Evolutionary conservation across 192 early-diverging fungal genomes (phyloP).

Genomic region (Entomortierella lignicola): DNA sequence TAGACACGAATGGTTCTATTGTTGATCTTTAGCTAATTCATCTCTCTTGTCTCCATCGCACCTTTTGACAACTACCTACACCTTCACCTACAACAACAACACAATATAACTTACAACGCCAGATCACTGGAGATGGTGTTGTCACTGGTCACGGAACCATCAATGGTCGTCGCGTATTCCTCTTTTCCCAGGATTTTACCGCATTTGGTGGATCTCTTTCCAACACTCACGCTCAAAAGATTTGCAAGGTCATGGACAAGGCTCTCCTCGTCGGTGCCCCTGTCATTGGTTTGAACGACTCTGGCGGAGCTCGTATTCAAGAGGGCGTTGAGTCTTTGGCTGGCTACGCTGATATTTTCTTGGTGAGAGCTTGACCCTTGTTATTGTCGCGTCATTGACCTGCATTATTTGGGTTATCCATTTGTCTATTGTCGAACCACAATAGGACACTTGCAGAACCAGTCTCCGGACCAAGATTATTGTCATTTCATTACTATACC

Average conservation of each 20-base stretch:
- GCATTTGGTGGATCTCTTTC: constrained; percentile 92
- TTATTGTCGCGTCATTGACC: no score
- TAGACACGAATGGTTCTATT: neutral
- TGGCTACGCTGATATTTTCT: constrained; percentile 97
- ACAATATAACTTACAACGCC: neutral
- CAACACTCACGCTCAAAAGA: constrained; percentile 89
- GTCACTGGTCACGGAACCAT: constrained; percentile 96
- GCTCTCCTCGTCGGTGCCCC: constrained; percentile 94
- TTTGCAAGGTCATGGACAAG: constrained; percentile 95
- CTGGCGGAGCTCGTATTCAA: constrained; percentile 97
- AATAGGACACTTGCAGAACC: no score
- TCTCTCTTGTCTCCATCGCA: neutral
- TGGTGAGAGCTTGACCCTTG: constrained; percentile 45
- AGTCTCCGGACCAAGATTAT: neutral
- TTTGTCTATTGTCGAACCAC: no score
- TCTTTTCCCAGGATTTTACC: constrained; percentile 96
- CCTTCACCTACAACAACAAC: neutral
- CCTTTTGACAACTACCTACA: neutral
- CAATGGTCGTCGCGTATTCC: constrained; percentile 89
- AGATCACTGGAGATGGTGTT: constrained; percentile 94
- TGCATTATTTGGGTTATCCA: no score
- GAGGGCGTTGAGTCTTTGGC: constrained; percentile 97
- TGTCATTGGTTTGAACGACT: constrained; percentile 95
- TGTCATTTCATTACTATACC: neutral
- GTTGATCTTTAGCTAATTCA: neutral